Evolutionary conservation across 2,329 filamentous ascomycete genomes (phyloP).

Genomic region (Passalora sequoiae): DNA sequence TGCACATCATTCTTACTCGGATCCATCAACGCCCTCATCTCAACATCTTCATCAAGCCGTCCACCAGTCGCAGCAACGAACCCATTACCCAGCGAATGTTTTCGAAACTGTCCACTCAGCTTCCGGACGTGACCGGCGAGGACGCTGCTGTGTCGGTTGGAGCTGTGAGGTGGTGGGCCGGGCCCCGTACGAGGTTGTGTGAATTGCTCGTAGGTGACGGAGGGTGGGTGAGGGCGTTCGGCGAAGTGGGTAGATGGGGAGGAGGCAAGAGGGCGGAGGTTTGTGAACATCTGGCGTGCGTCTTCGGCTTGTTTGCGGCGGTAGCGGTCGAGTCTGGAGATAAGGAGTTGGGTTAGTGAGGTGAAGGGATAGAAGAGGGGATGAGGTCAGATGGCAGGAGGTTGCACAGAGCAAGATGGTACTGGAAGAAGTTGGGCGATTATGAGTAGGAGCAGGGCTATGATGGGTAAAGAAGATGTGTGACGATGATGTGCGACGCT

Average conservation of each 20-base stretch:
- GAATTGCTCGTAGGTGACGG: constrained; percentile 27
- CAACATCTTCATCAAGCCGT: background rate
- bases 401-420: too few relatives aligned
- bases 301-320: constrained; percentile 31
- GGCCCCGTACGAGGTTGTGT: constrained; percentile 27
- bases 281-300: constrained; percentile 27
- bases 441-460: too few relatives aligned
- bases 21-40: constrained; percentile 9
- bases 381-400: background rate
- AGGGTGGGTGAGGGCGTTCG: constrained; percentile 16
- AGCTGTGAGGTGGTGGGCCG: constrained; percentile 4
- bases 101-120: constrained; percentile 4
- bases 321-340: constrained; percentile 9
- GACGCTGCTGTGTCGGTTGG: background rate
- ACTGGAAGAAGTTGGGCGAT: too few relatives aligned
- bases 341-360: background rate
- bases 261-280: constrained; percentile 29
- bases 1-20: background rate
- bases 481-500: too few relatives aligned
- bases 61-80: background rate
- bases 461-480: too few relatives aligned
- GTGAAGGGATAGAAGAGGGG: background rate
- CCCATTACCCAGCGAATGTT: background rate
- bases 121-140: background rate
- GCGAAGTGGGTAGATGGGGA: constrained; percentile 29